Evolutionary conservation across 2,329 filamentous ascomycete genomes (phyloP), one percentile per base, ranked within the genome.

Genomic region (Grosmannia serpens): DNA sequence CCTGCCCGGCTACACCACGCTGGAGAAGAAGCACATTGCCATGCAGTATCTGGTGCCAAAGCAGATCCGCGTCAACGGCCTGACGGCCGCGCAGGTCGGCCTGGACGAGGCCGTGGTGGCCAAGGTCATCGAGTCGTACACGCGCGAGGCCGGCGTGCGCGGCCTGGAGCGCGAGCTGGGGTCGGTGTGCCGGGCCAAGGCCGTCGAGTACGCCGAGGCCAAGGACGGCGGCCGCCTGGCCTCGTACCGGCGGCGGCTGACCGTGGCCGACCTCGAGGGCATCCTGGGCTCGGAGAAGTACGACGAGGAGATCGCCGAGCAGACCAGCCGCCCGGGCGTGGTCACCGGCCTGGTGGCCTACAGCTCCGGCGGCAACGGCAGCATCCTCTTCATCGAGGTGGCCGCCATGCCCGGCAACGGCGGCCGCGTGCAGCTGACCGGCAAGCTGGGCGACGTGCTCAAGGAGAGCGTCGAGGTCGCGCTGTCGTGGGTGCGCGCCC

Each of bases 401-500:
- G 90, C 92, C 13, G 91, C 96, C 69, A 97, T 97, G 91, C 94
- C 94, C 57, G 89, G 94, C 50, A 94, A 94, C 53, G 86, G 83
- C 59, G 94, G 94, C 38, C 86, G 87, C 57, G 90, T 99, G 41
- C 94, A 97, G 73, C 84, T 99, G 29, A 99, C 94, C 1, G 94
- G 94, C 62, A 97, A 95, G 71, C 84, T 99, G 8, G 94, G 94
- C 63, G 91, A 96, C 65, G 94, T 99, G 33, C 83, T 99, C 60
- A 97, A 97, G 73, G 94, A 99, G 73, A 92, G 87, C 62, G 94
- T 97, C 49, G 92, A 97, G 71, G 94, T 99, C 24, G 94, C 94
- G 13, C 79, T 97, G 38, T 92, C 87, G 20, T 99, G 94, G 94
- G 94, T 99, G 56, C 96, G 96, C 72, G 89, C 90, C 4, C 92